These are phyloP conservation scores for Alternaria sp. DNA, from an alignment of 2,329 filamentous ascomycete species.

Conservation along the genomic window DNA sequence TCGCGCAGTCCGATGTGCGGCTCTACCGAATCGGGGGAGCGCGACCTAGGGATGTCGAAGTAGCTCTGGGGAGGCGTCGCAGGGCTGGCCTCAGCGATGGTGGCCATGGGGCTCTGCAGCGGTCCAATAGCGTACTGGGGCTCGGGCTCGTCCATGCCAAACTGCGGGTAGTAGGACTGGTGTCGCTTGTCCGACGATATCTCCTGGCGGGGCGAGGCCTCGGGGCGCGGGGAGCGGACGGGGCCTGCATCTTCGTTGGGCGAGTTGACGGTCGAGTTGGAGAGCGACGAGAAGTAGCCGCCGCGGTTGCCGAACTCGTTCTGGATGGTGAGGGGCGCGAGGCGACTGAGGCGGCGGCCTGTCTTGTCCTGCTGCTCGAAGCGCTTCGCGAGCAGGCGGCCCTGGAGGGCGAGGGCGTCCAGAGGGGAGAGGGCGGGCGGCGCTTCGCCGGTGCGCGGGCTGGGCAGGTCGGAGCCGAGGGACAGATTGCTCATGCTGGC, in stretches of 20 bases:
- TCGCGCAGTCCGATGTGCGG: slow-evolving; percentile 50
- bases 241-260: slow-evolving; percentile 56
- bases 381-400: slow-evolving; percentile 83
- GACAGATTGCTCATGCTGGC: slow-evolving; percentile 44
- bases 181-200: slow-evolving; percentile 35
- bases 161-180: slow-evolving; percentile 46
- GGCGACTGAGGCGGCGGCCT: slow-evolving; percentile 80
- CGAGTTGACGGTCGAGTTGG: slow-evolving; percentile 60
- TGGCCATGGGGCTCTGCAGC: slow-evolving; percentile 41
- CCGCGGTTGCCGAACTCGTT: slow-evolving; percentile 80
- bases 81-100: slow-evolving; percentile 44
- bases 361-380: slow-evolving; percentile 76
- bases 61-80: slow-evolving; percentile 45
- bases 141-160: slow-evolving; percentile 41
- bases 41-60: slow-evolving; percentile 54
- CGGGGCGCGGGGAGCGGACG: slow-evolving; percentile 31
- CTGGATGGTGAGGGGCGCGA: slow-evolving; percentile 82
- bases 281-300: slow-evolving; percentile 80
- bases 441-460: slow-evolving; percentile 62
- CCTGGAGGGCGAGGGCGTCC: slow-evolving; percentile 93
- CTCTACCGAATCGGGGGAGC: slow-evolving; percentile 55
- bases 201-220: slow-evolving; percentile 37
- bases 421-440: slow-evolving; percentile 92
- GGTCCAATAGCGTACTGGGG: slow-evolving; percentile 30
- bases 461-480: slow-evolving; percentile 50